A percentile compares a stretch with the other conserved stretches of the same genome.
phyloP scores from a whole-genome alignment of 148 eudicot genomes.

The Nepenthes gracilis region DNA sequence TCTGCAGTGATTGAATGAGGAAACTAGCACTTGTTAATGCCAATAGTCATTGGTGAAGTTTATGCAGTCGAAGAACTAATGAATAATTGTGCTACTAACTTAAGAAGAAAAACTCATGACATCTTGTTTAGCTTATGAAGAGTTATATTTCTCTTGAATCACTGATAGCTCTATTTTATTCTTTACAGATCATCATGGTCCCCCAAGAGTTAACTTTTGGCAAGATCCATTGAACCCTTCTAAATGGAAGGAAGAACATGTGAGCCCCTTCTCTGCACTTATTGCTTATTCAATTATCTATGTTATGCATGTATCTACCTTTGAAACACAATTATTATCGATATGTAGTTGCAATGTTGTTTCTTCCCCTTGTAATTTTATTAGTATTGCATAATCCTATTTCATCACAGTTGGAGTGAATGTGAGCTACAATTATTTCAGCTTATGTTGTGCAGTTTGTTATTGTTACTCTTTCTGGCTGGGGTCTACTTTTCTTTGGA shows the following conservation, averaged over 20 bases:
- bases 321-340: no score
- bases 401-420: neutral
- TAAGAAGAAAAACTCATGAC: neutral
- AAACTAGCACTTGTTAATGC: no score
- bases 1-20: no score
- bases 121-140: no score
- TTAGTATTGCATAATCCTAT: no score
- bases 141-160: neutral
- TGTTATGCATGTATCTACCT: no score
- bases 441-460: slow-evolving; percentile 24
- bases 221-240: slow-evolving; percentile 66
- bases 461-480: slow-evolving; percentile 33
- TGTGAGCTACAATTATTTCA: slow-evolving; percentile 6
- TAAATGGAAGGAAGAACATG: slow-evolving; percentile 91
- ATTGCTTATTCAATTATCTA: no score
- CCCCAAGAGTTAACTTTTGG: slow-evolving; percentile 58
- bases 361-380: no score
- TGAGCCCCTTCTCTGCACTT: slow-evolving; percentile 19
- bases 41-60: neutral
- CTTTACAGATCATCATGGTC: slow-evolving; percentile 64
- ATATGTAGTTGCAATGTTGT: no score
- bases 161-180: slow-evolving; percentile 7
- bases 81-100: neutral
- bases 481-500: slow-evolving; percentile 27
- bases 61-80: neutral